These are phyloP conservation scores for Termitomyces sp. DNA, from an alignment of 768 basidiomycete species.

Conservation along the genomic window DNA sequence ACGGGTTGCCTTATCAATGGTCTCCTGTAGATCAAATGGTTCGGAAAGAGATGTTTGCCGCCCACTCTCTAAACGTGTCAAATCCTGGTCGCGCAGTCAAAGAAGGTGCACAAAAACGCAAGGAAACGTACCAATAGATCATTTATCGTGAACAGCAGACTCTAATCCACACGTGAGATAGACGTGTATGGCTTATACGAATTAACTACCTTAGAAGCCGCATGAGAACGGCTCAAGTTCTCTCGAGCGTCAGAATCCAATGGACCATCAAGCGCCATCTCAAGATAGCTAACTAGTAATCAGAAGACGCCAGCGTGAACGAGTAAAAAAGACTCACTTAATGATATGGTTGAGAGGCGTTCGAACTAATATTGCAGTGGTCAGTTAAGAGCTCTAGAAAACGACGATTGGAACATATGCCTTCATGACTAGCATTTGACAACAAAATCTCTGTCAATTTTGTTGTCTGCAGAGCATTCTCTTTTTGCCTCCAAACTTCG, in stretches of 20 bases:
- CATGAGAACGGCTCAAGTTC: constrained; percentile 65
- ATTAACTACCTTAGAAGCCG: constrained; percentile 59
- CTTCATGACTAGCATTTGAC: constrained; percentile 81
- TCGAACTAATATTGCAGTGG: constrained; percentile 38
- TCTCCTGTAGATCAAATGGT: constrained; percentile 59
- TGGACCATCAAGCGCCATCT: constrained; percentile 73
- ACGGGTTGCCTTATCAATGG: constrained; percentile 55
- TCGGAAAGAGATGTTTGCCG: constrained; percentile 72
- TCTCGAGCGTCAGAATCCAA: constrained; percentile 69
- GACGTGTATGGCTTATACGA: neutral
- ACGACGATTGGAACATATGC: constrained; percentile 22
- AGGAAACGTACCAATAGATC: constrained; percentile 51
- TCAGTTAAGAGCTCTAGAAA: neutral
- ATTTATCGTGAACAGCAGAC: constrained; percentile 77
- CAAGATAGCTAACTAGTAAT: constrained; percentile 49
- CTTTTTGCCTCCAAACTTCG: constrained; percentile 82
- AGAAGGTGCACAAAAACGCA: neutral
- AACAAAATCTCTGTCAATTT: constrained; percentile 69
- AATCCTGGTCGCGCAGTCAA: constrained; percentile 36
- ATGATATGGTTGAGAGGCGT: constrained; percentile 82
- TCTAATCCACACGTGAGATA: constrained; percentile 25
- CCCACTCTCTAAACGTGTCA: constrained; percentile 72
- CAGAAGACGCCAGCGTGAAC: neutral
- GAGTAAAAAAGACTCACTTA: constrained; percentile 39
- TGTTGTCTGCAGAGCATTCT: constrained; percentile 63